These are phyloP conservation scores for Centella asiatica DNA, from an alignment of 129 eudicot genomes.

Conservation along the genomic window DNA sequence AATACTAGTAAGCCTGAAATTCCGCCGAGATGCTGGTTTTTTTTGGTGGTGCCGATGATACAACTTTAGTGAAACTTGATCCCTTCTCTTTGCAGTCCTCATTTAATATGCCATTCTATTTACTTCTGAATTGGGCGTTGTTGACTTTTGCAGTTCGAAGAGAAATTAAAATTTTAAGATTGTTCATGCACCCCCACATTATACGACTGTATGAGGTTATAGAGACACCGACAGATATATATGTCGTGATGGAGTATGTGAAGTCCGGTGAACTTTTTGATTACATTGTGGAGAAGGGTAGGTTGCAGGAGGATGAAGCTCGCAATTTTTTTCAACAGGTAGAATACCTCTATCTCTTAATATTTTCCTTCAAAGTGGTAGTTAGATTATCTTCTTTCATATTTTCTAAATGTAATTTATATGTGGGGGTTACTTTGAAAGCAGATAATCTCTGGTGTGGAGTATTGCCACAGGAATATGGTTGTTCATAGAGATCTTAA, in stretches of 20 bases:
- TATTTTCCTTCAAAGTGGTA: slow-evolving; percentile 12
- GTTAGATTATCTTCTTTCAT: slow-evolving; percentile 1
- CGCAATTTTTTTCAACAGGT: slow-evolving; percentile 92
- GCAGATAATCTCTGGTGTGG: slow-evolving; percentile 96
- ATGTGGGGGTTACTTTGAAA: slow-evolving; percentile 18
- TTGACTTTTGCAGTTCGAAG: slow-evolving; percentile 70
- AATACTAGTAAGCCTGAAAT: too few species aligned
- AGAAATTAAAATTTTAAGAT: slow-evolving; percentile 87
- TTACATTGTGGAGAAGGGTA: slow-evolving; percentile 94
- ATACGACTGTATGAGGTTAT: slow-evolving; percentile 94
- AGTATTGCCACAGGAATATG: slow-evolving; percentile 97
- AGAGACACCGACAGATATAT: slow-evolving; percentile 87
- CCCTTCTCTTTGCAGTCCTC: too few species aligned
- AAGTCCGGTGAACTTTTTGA: slow-evolving; percentile 94
- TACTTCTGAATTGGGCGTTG: neutral
- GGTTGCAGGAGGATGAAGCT: slow-evolving; percentile 92
- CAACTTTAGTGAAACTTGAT: neutral
- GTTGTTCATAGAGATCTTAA: slow-evolving; percentile 96
- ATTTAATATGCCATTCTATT: neutral
- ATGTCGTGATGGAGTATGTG: slow-evolving; percentile 96
- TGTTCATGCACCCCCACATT: slow-evolving; percentile 97
- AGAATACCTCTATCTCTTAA: neutral
- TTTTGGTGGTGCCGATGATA: neutral
- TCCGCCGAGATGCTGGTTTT: too few species aligned
- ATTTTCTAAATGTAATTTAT: too few species aligned